These are phyloP conservation scores for Ascochyta viciae-villosae DNA, from an alignment of 2,329 filamentous ascomycete species.

Conservation along the genomic window DNA sequence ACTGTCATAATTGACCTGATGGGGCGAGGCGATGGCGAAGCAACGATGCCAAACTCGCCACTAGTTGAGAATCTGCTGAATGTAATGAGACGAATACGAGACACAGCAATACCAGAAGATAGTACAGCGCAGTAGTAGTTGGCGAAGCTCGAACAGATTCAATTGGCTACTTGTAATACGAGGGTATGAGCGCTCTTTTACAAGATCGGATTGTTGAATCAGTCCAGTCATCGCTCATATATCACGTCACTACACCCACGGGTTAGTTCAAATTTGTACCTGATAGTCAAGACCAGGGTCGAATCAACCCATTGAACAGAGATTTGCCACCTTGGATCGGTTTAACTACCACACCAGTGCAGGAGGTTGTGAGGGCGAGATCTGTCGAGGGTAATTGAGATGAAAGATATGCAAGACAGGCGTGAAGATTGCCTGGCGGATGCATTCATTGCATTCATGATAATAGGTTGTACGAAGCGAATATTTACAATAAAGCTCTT, in stretches of 20 bases:
- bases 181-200: too few species aligned
- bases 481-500: conserved; percentile 21
- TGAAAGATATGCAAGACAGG: too few species aligned
- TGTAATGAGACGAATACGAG: not conserved
- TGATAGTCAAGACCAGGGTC: too few species aligned
- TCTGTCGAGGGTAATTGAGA: too few species aligned
- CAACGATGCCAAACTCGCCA: not conserved
- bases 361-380: too few species aligned
- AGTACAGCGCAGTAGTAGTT: not conserved
- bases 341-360: too few species aligned
- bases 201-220: too few species aligned
- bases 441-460: not conserved
- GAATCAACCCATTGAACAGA: too few species aligned
- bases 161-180: not conserved
- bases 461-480: conserved; percentile 3
- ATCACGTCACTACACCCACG: too few species aligned
- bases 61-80: not conserved
- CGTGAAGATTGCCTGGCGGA: not conserved
- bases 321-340: too few species aligned
- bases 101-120: not conserved
- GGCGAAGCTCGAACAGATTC: not conserved
- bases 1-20: conserved; percentile 24
- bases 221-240: too few species aligned
- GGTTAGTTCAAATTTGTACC: too few species aligned
- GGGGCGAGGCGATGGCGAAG: not conserved